Evolutionary conservation across 1,139 yeast species (phyloP).

Genomic region (Saccharomycopsis hybrid): DNA sequence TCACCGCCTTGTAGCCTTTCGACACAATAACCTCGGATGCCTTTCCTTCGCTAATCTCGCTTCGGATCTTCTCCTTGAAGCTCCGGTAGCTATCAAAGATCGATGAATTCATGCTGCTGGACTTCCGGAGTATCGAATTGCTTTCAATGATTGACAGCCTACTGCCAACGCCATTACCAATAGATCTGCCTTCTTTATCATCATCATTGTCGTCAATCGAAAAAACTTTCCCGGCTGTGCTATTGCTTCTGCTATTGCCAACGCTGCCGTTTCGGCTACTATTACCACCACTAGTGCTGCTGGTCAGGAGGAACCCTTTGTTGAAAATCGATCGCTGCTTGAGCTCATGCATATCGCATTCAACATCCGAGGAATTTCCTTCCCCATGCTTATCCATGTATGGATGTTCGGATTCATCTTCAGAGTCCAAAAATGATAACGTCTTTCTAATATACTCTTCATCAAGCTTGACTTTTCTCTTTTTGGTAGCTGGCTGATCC

Average conservation of each 20-base stretch:
- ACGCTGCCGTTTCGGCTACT: background rate
- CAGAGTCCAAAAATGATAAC: slow-evolving; percentile 51
- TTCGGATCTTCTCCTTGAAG: slow-evolving; percentile 40
- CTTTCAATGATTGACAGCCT: slow-evolving; percentile 33
- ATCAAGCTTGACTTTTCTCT: slow-evolving; percentile 32
- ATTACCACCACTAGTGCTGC: background rate
- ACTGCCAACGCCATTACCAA: slow-evolving; percentile 21
- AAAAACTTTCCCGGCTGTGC: no score
- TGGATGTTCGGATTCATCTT: slow-evolving; percentile 25
- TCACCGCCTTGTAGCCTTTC: slow-evolving; percentile 49
- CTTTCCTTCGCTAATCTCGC: slow-evolving; percentile 24
- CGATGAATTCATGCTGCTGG: slow-evolving; percentile 37
- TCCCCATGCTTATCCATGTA: slow-evolving; percentile 20
- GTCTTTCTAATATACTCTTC: slow-evolving; percentile 58
- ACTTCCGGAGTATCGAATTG: slow-evolving; percentile 38
- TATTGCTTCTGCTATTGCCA: no score
- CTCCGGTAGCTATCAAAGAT: slow-evolving; percentile 34
- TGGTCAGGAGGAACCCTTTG: slow-evolving; percentile 8
- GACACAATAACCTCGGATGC: slow-evolving; percentile 40
- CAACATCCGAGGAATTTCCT: slow-evolving; percentile 4
- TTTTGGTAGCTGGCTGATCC: slow-evolving; percentile 20
- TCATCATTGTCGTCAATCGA: background rate
- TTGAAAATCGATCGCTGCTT: slow-evolving; percentile 41
- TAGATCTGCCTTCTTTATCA: slow-evolving; percentile 8
- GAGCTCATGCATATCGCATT: slow-evolving; percentile 39